phyloP scores from a whole-genome alignment of 2,329 filamentous ascomycete genomes.

The Calonectria ilicicola region DNA sequence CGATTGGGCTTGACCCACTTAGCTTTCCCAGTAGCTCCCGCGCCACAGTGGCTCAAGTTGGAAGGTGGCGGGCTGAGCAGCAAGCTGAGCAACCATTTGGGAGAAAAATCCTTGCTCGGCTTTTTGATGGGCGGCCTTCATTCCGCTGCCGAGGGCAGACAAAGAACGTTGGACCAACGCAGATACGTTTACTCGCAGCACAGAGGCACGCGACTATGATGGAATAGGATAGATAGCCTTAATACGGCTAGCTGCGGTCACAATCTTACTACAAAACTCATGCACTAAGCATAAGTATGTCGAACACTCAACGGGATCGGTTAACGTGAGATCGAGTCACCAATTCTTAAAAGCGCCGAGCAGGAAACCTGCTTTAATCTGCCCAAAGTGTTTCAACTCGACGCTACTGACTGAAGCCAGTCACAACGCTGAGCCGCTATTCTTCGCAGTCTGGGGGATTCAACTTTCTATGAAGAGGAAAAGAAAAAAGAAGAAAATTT shows the following conservation, averaged over 20 bases:
- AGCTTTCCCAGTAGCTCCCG: neutral
- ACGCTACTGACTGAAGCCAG: slow-evolving; percentile 52
- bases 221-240: neutral
- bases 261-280: neutral
- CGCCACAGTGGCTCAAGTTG: slow-evolving; percentile 9
- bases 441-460: slow-evolving; percentile 67
- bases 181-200: too few relatives aligned
- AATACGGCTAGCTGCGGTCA: neutral
- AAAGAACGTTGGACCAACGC: neutral
- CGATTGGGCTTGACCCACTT: slow-evolving; percentile 39
- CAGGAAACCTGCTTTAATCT: slow-evolving; percentile 60
- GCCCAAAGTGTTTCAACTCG: slow-evolving; percentile 70
- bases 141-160: neutral
- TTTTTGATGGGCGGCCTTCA: neutral
- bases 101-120: neutral
- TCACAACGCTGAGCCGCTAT: slow-evolving; percentile 63
- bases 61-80: neutral
- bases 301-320: slow-evolving; percentile 74
- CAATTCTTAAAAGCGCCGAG: slow-evolving; percentile 74
- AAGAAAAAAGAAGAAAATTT: slow-evolving; percentile 36
- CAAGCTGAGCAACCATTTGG: neutral
- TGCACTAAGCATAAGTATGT: slow-evolving; percentile 52
- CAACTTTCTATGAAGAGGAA: slow-evolving; percentile 66
- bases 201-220: neutral
- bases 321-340: slow-evolving; percentile 66